Evolutionary conservation across 208 protist species (phyloP).

Genomic region (Leptomonas pyrrhocoris): DNA sequence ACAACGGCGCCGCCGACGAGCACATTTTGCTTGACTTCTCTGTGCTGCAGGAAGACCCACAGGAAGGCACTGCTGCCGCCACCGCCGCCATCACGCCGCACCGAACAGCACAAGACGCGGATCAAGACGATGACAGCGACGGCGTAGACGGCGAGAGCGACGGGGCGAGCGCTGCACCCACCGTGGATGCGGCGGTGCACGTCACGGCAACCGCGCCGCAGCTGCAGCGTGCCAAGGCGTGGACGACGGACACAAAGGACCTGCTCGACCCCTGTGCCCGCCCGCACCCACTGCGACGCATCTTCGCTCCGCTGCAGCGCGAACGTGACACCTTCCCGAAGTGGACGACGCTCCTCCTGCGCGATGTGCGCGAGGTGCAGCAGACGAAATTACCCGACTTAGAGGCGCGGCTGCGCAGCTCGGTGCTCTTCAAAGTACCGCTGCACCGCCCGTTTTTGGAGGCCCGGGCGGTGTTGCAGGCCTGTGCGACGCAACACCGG

Average conservation of each 20-base stretch:
- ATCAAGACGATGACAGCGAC: not conserved
- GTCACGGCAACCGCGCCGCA: not conserved
- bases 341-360: constrained; percentile 53
- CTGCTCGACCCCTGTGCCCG: constrained; percentile 58
- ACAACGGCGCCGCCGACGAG: not conserved
- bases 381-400: constrained; percentile 42
- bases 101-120: too few species aligned
- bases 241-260: constrained; percentile 37
- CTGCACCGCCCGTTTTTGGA: constrained; percentile 60
- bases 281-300: constrained; percentile 62
- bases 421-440: constrained; percentile 57
- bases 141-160: not conserved
- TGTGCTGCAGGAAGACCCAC: constrained; percentile 10
- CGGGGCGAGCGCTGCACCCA: not conserved
- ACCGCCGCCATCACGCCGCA: too few species aligned
- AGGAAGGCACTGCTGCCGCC: too few species aligned
- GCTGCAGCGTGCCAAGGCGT: constrained; percentile 39
- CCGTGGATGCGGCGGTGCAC: not conserved
- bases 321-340: constrained; percentile 49
- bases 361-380: constrained; percentile 56
- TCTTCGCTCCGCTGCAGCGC: constrained; percentile 69
- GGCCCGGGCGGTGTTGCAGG: constrained; percentile 46
- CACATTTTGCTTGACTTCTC: constrained; percentile 44
- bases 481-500: constrained; percentile 30
- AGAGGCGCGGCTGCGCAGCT: constrained; percentile 44